Evolutionary conservation across 768 basidiomycete genomes (phyloP).

Genomic region (Macrolepiota fuliginosa): DNA sequence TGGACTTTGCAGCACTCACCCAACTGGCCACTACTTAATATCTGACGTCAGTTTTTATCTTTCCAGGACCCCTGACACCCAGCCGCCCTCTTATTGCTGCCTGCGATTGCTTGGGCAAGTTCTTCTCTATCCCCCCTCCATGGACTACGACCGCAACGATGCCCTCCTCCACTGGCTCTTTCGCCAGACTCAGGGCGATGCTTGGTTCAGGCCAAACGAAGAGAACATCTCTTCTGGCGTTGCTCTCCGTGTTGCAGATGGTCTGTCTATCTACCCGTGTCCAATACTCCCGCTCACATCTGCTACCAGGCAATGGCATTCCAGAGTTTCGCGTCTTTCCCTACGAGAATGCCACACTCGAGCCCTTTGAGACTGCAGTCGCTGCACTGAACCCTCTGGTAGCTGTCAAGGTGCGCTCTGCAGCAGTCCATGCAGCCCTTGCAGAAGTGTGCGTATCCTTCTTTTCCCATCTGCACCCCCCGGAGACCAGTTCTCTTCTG

Average conservation of each 20-base stretch:
- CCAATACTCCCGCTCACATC: neutral
- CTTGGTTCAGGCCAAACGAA: slow-evolving; percentile 80
- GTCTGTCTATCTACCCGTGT: slow-evolving; percentile 12
- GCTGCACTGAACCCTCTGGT: slow-evolving; percentile 75
- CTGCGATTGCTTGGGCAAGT: too few relatives aligned
- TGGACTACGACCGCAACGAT: slow-evolving; percentile 81
- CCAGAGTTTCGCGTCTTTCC: slow-evolving; percentile 78
- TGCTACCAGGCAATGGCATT: slow-evolving; percentile 17
- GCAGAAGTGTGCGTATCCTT: slow-evolving; percentile 53
- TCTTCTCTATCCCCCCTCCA: slow-evolving; percentile 20
- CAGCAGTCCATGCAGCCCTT: slow-evolving; percentile 78
- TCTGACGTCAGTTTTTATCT: slow-evolving; percentile 1
- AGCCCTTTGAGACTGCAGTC: slow-evolving; percentile 75
- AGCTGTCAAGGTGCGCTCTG: slow-evolving; percentile 75
- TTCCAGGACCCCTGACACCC: neutral
- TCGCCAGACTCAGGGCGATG: slow-evolving; percentile 75
- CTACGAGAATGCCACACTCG: slow-evolving; percentile 69
- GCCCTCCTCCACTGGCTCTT: slow-evolving; percentile 81
- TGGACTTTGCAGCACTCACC: too few relatives aligned
- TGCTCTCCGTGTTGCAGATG: slow-evolving; percentile 50
- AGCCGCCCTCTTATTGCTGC: neutral
- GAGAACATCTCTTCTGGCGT: slow-evolving; percentile 73
- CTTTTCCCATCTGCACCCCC: slow-evolving; percentile 1
- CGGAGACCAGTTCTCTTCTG: slow-evolving; percentile 1
- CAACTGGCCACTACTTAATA: too few relatives aligned